Evolutionary conservation across 352 stramenopile species (phyloP), one percentile per base, ranked within the genome.

Genomic region (Globisporangium sylvaticum): DNA sequence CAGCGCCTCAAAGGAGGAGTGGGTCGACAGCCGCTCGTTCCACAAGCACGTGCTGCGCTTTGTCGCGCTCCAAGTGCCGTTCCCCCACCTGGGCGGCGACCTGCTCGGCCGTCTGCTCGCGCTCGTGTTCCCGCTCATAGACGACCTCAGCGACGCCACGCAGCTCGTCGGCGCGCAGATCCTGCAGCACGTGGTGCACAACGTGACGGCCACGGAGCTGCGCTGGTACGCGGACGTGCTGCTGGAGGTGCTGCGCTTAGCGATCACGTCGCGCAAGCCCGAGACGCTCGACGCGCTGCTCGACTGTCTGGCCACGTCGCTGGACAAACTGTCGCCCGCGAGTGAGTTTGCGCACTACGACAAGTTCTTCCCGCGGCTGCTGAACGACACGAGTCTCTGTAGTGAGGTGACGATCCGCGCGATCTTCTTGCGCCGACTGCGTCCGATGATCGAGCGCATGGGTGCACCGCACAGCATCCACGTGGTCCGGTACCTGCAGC

Each of bases 141-240:
- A 96, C 67, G 80, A 94, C 44, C 71, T 92, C 39, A 83, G 61
- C 2, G 76, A 91, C 55, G 62, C 76, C 15, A 89, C 83, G 2
- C 86, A 94, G 42, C 61, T 80, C 22, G 73, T 92, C 42, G 88
- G 88, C 4, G 81, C 81, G 10, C 65, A 66, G 18, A 71, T 96
- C 46, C 68, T 96, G 50, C 71, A 66, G 29, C 88, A 93, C 64
- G 73, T 94, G 54, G 73, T 91, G 0, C 46, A 68, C 5, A 83
- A 86, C 46, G 80, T 89, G 24, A 94, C 86, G 0, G 56, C 74
- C 0, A 92, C 86, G 0, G 88, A 96, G 71, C 65, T 96, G 62
- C 83, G 83, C 18, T 96, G 88, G 88, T 94, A 94, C 66, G 71
- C 75, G 15, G 81, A 96, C 54, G 75, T 94, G 10, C 58, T 96